Evolutionary conservation across 2,329 filamentous ascomycete species (phyloP).

Genomic region (Camillea tinctor): DNA sequence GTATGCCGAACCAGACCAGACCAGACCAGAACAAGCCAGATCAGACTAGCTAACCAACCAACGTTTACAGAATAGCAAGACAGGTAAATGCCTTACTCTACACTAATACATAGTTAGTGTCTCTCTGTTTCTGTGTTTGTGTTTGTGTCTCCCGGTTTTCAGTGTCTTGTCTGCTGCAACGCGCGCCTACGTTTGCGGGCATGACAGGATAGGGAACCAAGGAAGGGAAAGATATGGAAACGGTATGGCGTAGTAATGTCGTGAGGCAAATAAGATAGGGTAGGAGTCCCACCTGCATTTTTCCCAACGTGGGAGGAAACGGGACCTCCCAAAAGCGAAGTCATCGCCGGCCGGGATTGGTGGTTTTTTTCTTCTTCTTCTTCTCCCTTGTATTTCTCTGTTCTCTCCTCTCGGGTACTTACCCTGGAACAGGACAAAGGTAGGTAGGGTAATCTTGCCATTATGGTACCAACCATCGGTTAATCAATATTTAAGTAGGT

Average conservation of each 20-base stretch:
- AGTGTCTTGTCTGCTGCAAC: too few species aligned
- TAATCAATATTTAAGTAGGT: neutral
- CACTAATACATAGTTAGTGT: too few species aligned
- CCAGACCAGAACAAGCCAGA: too few species aligned
- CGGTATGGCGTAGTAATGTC: neutral
- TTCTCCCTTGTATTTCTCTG: too few species aligned
- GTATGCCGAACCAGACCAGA: too few species aligned
- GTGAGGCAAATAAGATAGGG: neutral
- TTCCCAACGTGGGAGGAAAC: neutral
- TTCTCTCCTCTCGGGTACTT: too few species aligned
- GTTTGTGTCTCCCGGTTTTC: too few species aligned
- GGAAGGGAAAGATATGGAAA: neutral
- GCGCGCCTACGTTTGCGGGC: neutral
- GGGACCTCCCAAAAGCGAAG: constrained; percentile 1
- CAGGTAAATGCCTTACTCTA: neutral
- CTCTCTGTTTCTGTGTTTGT: too few species aligned
- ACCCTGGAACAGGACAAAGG: constrained; percentile 8
- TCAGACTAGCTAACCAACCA: neutral
- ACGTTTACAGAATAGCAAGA: neutral
- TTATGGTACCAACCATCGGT: neutral
- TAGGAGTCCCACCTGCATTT: neutral
- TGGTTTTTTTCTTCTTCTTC: constrained; percentile 2
- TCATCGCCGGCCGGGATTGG: neutral
- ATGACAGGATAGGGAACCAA: neutral
- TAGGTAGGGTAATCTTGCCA: constrained; percentile 10